Evolutionary conservation across 805 yeast species (phyloP), one percentile per base, ranked within the genome.

Genomic region (Candida vaughaniae): DNA sequence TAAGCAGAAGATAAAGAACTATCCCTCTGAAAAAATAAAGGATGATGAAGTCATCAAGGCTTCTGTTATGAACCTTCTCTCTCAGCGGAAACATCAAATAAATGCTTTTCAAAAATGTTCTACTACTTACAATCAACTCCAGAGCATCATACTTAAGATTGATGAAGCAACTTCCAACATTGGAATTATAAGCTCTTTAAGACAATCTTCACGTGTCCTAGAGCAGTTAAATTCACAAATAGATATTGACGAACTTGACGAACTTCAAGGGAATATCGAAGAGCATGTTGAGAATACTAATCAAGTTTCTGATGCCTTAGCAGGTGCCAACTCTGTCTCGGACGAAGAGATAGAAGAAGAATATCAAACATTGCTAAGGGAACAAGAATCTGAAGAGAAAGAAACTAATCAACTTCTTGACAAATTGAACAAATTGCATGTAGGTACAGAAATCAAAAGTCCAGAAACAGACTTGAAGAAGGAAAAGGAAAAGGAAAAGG

Each of bases 101-200:
- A 32, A 29, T 8, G 34, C 35, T 4, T 37, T 22, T 15, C 16
- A 29, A 7, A 29, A 22, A 25, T 34, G 37, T 12, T 17, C 34
- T 22, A 5, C 31, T 3, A 35, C 37, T 3, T 46, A 48, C 14
- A 33, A 36, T 12, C 60, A 63, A 29, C 45, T 68, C 23, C 37
- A 37, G 1, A 29, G 42, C 11, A 47, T 66, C 2, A 34, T 65
- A 22, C 33, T 44, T 17, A 64, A 63, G 42, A 64, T 68, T 12
- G 56, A 66, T 42, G 67, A 68, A 11, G 64, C 71, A 2, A 50
- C 49, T 19, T 37, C 55, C 12, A 66, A 66, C 39, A 39, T 47
- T 1, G 42, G 46, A 14, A 38, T 64, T 4, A 51, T 48, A 33
- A 43, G 50, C 12, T 56, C 62, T 11, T 47, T 67, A 37, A 42